phyloP scores from a whole-genome alignment of 768 basidiomycete genomes.

The Leccinellum luteum region DNA sequence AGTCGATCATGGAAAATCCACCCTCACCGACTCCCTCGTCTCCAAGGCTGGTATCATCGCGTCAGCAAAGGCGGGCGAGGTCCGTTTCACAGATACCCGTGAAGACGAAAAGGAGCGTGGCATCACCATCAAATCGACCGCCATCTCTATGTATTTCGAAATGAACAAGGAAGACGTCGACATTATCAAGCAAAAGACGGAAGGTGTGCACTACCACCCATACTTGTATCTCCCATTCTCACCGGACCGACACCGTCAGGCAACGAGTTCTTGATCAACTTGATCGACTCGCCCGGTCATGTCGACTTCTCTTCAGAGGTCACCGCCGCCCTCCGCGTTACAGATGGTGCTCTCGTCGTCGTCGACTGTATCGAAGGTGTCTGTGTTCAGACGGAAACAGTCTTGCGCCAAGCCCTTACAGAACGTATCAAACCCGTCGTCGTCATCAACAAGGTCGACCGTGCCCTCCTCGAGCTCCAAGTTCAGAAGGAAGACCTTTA shows the following conservation, averaged over 20 bases:
- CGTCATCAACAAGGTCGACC: slow-evolving; percentile 99
- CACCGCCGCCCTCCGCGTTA: slow-evolving; percentile 98
- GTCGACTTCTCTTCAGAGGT: slow-evolving; percentile 99
- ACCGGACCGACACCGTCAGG: slow-evolving; percentile 41
- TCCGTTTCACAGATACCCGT: slow-evolving; percentile 97
- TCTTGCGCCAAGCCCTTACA: slow-evolving; percentile 92
- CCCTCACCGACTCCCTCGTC: slow-evolving; percentile 97
- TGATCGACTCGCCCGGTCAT: slow-evolving; percentile 99
- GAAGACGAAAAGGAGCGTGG: slow-evolving; percentile 99
- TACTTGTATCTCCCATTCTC: neutral
- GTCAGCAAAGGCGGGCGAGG: slow-evolving; percentile 87
- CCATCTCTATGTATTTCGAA: slow-evolving; percentile 99
- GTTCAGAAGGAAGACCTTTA: slow-evolving; percentile 95
- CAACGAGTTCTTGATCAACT: slow-evolving; percentile 97
- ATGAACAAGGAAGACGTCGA: slow-evolving; percentile 84
- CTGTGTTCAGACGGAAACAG: slow-evolving; percentile 99
- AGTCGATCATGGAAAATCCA: slow-evolving; percentile 99
- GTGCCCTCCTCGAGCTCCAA: slow-evolving; percentile 97
- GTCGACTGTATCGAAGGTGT: slow-evolving; percentile 99
- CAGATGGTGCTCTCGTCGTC: slow-evolving; percentile 98
- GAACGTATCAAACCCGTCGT: slow-evolving; percentile 99
- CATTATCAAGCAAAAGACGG: slow-evolving; percentile 92
- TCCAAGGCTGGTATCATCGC: slow-evolving; percentile 99
- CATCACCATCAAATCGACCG: slow-evolving; percentile 99
- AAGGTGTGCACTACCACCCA: slow-evolving; percentile 48